Conservation (phyloP, 257 asterid genomes). For the Vinca minor region DNA sequence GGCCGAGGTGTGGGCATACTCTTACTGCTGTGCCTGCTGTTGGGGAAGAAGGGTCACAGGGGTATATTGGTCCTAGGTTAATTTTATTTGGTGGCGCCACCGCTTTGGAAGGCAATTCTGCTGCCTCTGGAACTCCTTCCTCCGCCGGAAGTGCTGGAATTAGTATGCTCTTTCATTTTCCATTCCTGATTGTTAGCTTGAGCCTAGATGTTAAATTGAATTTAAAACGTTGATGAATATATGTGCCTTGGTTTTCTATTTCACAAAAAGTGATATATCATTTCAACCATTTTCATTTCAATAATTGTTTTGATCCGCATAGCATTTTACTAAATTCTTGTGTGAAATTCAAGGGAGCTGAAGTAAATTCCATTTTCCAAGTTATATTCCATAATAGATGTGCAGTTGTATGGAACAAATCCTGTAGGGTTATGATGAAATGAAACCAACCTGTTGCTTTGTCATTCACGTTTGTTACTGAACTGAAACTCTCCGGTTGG, state of each 20-base stretch:
- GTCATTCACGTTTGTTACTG: background rate
- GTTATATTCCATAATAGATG: background rate
- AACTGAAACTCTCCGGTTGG: background rate
- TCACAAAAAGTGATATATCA: background rate
- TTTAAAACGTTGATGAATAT: background rate
- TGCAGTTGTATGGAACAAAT: no score
- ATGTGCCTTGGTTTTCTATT: background rate
- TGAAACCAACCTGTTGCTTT: background rate
- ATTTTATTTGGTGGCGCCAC: conserved; percentile 96
- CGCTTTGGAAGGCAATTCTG: conserved; percentile 94
- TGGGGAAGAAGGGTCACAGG: conserved; percentile 85
- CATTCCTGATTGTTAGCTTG: background rate
- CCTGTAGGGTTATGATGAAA: background rate
- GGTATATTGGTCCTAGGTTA: conserved; percentile 81
- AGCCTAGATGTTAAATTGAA: background rate
- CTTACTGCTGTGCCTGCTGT: conserved; percentile 93
- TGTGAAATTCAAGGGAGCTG: background rate
- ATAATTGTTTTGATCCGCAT: no score
- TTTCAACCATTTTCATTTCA: background rate
- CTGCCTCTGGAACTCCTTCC: conserved; percentile 84
- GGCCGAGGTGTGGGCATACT: conserved; percentile 98
- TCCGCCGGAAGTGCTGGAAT: conserved; percentile 99
- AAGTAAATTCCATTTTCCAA: background rate
- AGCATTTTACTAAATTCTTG: background rate
- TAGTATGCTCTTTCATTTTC: conserved; percentile 40